Evolutionary conservation across 495 filamentous ascomycete species (phyloP).

Genomic region (Aspergillus saccharolyticus): DNA sequence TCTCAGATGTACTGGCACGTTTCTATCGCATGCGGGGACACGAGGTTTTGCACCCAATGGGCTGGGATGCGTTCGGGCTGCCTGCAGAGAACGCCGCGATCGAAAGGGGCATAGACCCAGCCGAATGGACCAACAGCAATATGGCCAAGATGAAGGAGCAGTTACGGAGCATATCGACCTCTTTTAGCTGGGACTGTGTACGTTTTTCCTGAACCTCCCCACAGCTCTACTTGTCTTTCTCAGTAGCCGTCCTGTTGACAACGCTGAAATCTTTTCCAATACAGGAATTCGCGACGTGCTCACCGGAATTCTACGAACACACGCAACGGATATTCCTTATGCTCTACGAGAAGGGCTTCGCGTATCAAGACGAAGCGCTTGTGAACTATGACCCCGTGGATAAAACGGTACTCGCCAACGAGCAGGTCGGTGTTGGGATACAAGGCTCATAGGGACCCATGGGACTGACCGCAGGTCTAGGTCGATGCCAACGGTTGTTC

Average conservation of each 20-base stretch:
- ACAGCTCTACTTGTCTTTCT: neutral
- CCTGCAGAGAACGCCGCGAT: constrained; percentile 95
- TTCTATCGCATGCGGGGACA: constrained; percentile 72
- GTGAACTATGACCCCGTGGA: constrained; percentile 92
- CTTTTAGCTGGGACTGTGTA: constrained; percentile 80
- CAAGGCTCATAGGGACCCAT: constrained; percentile 2
- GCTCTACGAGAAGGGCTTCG: constrained; percentile 64
- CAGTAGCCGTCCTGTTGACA: neutral
- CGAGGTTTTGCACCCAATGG: constrained; percentile 80
- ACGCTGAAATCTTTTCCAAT: neutral
- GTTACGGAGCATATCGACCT: constrained; percentile 66
- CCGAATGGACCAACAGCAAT: constrained; percentile 72
- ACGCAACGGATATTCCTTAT: constrained; percentile 80
- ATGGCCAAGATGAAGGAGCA: constrained; percentile 82
- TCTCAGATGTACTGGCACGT: constrained; percentile 77
- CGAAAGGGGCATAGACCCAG: constrained; percentile 73
- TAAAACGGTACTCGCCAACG: constrained; percentile 84
- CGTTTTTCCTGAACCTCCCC: constrained; percentile 19
- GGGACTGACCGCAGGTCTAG: constrained; percentile 14
- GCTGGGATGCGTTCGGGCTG: constrained; percentile 89
- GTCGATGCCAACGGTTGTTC: constrained; percentile 78
- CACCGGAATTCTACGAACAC: constrained; percentile 80
- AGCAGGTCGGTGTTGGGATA: constrained; percentile 49
- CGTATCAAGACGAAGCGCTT: constrained; percentile 71
- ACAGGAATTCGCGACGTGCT: constrained; percentile 78